phyloP scores from a whole-genome alignment of 179 eudicot species.

The Beta macrorhiza region DNA sequence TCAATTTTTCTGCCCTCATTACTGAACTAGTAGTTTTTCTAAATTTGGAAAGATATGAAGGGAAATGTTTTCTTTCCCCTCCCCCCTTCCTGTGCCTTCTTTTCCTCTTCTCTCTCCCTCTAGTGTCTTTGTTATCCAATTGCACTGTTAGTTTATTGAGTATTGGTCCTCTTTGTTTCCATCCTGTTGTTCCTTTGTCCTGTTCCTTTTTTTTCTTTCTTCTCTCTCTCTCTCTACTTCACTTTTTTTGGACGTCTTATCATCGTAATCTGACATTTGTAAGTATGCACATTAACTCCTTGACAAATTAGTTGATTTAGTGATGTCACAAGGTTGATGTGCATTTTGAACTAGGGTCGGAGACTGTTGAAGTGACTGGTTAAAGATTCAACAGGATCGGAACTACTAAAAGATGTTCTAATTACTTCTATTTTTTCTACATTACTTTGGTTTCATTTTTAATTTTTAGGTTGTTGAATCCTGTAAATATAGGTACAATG shows the following conservation, averaged over 20 bases:
- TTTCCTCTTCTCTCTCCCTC: too few relatives aligned
- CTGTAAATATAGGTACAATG: slow-evolving; percentile 70
- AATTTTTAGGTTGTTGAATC: slow-evolving; percentile 6
- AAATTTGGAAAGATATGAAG: too few relatives aligned
- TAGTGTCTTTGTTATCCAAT: too few relatives aligned
- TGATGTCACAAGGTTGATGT: neutral
- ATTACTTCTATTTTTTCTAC: neutral
- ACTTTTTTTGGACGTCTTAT: neutral
- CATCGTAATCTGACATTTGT: neutral
- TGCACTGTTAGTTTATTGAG: too few relatives aligned
- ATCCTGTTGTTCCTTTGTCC: too few relatives aligned
- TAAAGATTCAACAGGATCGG: neutral
- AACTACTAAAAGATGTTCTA: neutral
- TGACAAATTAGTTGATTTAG: neutral
- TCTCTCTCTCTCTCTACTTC: neutral
- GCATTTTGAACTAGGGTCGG: neutral
- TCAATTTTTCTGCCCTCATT: too few relatives aligned
- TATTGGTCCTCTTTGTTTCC: neutral
- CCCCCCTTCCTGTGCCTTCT: too few relatives aligned
- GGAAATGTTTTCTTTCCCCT: too few relatives aligned
- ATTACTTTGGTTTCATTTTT: neutral
- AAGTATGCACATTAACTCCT: neutral
- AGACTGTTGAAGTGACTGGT: neutral
- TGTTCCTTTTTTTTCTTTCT: too few relatives aligned
- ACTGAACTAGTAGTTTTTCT: too few relatives aligned